These are phyloP conservation scores for Microsporum ferrugineum DNA, from an alignment of 2,329 filamentous ascomycete species.

Conservation along the genomic window DNA sequence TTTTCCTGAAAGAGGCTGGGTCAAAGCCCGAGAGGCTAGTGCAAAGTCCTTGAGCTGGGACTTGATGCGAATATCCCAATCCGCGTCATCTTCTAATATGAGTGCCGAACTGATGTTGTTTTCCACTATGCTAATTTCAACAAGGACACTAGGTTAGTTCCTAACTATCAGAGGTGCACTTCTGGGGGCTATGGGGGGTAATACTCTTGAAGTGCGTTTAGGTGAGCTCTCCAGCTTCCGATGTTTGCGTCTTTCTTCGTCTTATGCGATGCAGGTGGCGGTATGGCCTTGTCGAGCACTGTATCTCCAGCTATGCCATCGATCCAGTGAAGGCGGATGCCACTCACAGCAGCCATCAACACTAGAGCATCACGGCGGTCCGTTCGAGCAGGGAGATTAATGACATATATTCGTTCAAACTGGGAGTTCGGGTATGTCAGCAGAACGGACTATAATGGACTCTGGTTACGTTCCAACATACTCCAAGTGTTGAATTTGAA, in stretches of 20 bases:
- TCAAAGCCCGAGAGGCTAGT: neutral
- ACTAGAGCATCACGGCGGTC: constrained; percentile 42
- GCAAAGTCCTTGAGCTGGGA: constrained; percentile 31
- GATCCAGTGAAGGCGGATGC: constrained; percentile 36
- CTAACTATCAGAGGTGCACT: neutral
- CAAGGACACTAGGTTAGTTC: neutral
- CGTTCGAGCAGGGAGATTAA: constrained; percentile 38
- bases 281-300: constrained; percentile 35
- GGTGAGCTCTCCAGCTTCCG: constrained; percentile 34
- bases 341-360: constrained; percentile 33
- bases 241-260: constrained; percentile 22
- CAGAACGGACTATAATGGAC: neutral
- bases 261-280: constrained; percentile 18
- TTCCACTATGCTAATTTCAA: constrained; percentile 30
- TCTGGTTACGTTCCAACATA: neutral
- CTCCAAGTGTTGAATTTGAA: neutral
- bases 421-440: constrained; percentile 9
- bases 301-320: constrained; percentile 34
- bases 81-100: constrained; percentile 47
- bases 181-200: neutral
- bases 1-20: neutral
- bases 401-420: constrained; percentile 38
- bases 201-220: constrained; percentile 28
- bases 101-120: constrained; percentile 38
- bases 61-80: constrained; percentile 46